Percentiles rank a stretch among this genome's conserved stretches.
Evolutionary conservation across 2,329 filamentous ascomycete genomes (phyloP).

Genomic region (Trichoderma aggressivum): DNA sequence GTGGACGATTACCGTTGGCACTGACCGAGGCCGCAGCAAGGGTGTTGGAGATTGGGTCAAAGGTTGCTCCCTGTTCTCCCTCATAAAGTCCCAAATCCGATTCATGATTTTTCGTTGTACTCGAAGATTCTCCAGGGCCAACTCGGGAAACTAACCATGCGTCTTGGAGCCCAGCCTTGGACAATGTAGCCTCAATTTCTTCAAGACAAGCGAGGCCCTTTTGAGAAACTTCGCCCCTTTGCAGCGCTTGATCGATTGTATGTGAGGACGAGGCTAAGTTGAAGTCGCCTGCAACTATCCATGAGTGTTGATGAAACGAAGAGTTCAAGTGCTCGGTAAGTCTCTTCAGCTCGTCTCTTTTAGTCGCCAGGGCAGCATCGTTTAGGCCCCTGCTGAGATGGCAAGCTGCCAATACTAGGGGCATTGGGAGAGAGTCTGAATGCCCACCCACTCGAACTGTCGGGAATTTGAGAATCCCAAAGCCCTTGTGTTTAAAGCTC

Average conservation of each 20-base stretch:
- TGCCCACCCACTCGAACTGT: conserved; percentile 16
- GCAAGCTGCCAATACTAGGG: conserved; percentile 52
- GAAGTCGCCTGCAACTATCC: conserved; percentile 61
- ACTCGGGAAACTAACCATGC: conserved; percentile 48
- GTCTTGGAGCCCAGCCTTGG: conserved; percentile 48
- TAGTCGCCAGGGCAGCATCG: conserved; percentile 54
- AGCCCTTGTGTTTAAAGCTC: conserved; percentile 56
- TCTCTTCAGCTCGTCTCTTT: conserved; percentile 53
- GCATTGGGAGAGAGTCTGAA: conserved; percentile 26
- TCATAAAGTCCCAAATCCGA: conserved; percentile 41
- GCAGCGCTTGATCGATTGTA: conserved; percentile 52
- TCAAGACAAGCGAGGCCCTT: conserved; percentile 43
- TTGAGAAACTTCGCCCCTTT: conserved; percentile 50
- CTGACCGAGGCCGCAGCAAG: conserved; percentile 52
- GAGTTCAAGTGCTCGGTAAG: conserved; percentile 45
- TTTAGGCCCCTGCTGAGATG: conserved; percentile 62
- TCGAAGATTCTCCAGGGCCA: conserved; percentile 41
- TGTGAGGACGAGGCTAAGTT: conserved; percentile 59
- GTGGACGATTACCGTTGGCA: conserved; percentile 52
- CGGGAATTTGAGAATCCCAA: conserved; percentile 46
- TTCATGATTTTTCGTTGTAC: conserved; percentile 25
- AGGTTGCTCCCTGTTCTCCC: conserved; percentile 64
- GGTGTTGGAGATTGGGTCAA: conserved; percentile 55
- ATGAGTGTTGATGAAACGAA: conserved; percentile 43
- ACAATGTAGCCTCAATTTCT: conserved; percentile 46